These are phyloP conservation scores for Ustilago curta DNA, from an alignment of 1,284 basidiomycete species.

Conservation along the genomic window DNA sequence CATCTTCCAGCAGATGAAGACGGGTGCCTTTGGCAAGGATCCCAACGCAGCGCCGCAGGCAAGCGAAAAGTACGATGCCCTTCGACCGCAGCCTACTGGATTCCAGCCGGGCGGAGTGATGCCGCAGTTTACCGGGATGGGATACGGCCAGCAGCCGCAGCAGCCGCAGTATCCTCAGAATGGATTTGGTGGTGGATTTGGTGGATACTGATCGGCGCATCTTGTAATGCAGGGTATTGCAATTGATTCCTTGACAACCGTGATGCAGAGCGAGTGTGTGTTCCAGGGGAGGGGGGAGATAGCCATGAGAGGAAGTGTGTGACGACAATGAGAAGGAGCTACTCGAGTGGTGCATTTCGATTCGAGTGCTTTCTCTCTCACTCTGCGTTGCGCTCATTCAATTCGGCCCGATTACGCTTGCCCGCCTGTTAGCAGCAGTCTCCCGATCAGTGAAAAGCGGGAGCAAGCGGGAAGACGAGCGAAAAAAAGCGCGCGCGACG, in stretches of 20 bases:
- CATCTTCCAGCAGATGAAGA: conserved; percentile 67
- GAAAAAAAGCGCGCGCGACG: conserved; percentile 24
- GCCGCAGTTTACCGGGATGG: conserved; percentile 53
- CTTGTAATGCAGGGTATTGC: conserved; percentile 11
- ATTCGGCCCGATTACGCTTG: no score
- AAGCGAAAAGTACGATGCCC: conserved; percentile 66
- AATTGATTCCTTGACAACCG: conserved; percentile 2
- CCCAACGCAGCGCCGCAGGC: conserved; percentile 54
- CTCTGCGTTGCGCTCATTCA: no score
- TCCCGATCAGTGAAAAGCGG: no score
- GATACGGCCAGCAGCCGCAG: conserved; percentile 33
- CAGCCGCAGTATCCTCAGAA: conserved; percentile 30
- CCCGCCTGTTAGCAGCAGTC: no score
- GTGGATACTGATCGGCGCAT: conserved; percentile 18
- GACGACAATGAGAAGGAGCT: not conserved
- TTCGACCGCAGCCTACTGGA: conserved; percentile 68
- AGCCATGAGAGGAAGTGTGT: not conserved
- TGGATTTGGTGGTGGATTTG: conserved; percentile 39
- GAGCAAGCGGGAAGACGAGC: not conserved
- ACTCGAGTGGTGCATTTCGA: no score
- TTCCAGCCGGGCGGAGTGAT: conserved; percentile 66
- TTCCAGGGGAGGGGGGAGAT: no score
- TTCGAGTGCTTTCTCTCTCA: no score
- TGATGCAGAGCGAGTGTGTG: not conserved
- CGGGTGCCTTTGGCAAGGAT: conserved; percentile 58